Percentiles rank a stretch among this genome's conserved stretches.
phyloP scores from a whole-genome alignment of 129 eudicot genomes.

The Flaveria trinervia region DNA sequence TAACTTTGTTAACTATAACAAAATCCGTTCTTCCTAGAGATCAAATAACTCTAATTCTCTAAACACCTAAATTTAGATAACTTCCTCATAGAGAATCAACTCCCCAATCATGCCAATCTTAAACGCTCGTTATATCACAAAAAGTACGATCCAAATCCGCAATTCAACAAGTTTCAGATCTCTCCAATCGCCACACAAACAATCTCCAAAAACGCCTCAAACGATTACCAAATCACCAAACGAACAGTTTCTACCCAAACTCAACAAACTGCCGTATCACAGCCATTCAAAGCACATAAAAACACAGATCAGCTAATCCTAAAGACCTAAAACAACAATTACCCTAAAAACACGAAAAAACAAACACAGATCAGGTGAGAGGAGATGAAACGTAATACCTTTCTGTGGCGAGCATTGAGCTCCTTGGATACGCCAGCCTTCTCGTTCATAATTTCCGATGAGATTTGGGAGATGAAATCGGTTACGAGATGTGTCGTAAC shows the following conservation, averaged over 20 bases:
- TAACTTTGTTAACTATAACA: conserved; percentile 5
- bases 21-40: neutral
- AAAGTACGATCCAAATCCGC: neutral
- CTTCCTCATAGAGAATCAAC: conserved; percentile 1
- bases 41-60: conserved; percentile 1
- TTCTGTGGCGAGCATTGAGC: conserved; percentile 74
- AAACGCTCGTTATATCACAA: neutral
- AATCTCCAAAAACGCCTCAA: neutral
- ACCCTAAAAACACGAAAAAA: conserved; percentile 12
- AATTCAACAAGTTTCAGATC: conserved; percentile 20
- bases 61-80: neutral
- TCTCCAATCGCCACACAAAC: neutral
- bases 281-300: neutral
- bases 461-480: neutral
- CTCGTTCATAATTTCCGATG: conserved; percentile 56
- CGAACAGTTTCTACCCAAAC: neutral
- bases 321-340: conserved; percentile 1
- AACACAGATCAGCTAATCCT: conserved; percentile 10
- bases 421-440: conserved; percentile 78
- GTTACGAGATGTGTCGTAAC: conserved; percentile 30
- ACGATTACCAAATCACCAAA: neutral
- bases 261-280: neutral
- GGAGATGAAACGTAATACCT: conserved; percentile 39
- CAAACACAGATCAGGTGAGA: neutral
- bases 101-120: conserved; percentile 13